Evolutionary conservation across 495 filamentous ascomycete genomes (phyloP).

Genomic region (Hyphodiscus hymeniophilus): DNA sequence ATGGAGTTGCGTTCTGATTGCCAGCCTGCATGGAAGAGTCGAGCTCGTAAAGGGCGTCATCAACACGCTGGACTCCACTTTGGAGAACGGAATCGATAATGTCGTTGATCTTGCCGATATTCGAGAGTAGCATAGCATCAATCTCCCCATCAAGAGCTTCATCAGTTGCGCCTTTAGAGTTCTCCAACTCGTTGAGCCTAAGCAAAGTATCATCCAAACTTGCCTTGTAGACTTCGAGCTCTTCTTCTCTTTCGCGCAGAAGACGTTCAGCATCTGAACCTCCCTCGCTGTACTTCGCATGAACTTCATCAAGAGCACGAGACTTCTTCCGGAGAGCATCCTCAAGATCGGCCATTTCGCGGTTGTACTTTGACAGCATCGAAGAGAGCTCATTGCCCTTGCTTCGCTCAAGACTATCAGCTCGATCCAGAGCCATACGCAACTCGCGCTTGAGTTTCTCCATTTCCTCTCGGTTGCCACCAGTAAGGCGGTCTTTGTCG

Average conservation of each 20-base stretch:
- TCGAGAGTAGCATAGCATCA: constrained; percentile 75
- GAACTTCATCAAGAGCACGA: constrained; percentile 76
- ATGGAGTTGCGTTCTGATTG: constrained; percentile 95
- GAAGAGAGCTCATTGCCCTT: constrained; percentile 93
- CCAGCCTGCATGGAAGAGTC: constrained; percentile 97
- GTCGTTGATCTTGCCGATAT: constrained; percentile 87
- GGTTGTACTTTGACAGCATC: constrained; percentile 90
- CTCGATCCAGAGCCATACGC: constrained; percentile 82
- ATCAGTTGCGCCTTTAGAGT: constrained; percentile 64
- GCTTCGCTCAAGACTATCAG: constrained; percentile 82
- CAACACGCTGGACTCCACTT: constrained; percentile 86
- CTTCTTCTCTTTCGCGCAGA: constrained; percentile 89
- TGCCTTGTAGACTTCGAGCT: constrained; percentile 92
- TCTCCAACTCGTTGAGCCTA: constrained; percentile 76
- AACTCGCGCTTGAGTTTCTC: constrained; percentile 97
- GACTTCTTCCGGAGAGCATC: constrained; percentile 86
- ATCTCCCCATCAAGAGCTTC: constrained; percentile 82
- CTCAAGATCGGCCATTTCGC: constrained; percentile 93
- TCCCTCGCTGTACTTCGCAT: constrained; percentile 66
- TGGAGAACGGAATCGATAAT: constrained; percentile 97
- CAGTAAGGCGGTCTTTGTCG: constrained; percentile 76
- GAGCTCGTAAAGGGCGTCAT: constrained; percentile 93
- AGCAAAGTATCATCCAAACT: constrained; percentile 93
- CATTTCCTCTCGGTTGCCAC: constrained; percentile 83
- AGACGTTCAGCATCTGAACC: constrained; percentile 77